Evolutionary conservation across 805 yeast species (phyloP).

Genomic region (Jamesozyma hellenica): DNA sequence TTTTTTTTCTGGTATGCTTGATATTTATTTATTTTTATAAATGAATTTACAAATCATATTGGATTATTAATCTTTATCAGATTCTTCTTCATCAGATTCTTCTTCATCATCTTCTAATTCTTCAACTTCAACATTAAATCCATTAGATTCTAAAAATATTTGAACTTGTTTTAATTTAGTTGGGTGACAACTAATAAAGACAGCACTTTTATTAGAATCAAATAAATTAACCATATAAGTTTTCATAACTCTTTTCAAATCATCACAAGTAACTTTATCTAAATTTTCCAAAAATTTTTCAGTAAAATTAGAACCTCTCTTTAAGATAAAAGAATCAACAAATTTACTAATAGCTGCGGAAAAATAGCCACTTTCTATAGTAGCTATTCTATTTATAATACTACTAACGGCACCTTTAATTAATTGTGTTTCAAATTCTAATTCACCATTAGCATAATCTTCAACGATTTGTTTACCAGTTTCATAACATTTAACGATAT

Average conservation of each 20-base stretch:
- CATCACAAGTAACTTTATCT: slow-evolving; percentile 40
- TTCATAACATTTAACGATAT: slow-evolving; percentile 50
- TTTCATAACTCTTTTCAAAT: slow-evolving; percentile 32
- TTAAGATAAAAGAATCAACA: slow-evolving; percentile 52
- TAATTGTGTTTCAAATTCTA: slow-evolving; percentile 45
- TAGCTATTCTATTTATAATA: slow-evolving; percentile 63
- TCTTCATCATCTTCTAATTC: slow-evolving; percentile 36
- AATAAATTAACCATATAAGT: slow-evolving; percentile 61
- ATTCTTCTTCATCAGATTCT: slow-evolving; percentile 21
- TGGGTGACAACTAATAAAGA: slow-evolving; percentile 70
- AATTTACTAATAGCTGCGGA: slow-evolving; percentile 60
- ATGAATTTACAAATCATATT: too few species aligned
- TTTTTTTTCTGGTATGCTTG: too few species aligned
- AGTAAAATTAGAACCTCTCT: slow-evolving; percentile 61
- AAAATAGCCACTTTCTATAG: slow-evolving; percentile 51
- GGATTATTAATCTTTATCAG: background rate
- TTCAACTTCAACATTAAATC: slow-evolving; percentile 54
- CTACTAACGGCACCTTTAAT: slow-evolving; percentile 69
- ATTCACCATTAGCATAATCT: slow-evolving; percentile 46
- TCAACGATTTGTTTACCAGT: slow-evolving; percentile 58
- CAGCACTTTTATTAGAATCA: slow-evolving; percentile 41
- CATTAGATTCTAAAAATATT: slow-evolving; percentile 39
- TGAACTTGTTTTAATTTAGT: slow-evolving; percentile 41
- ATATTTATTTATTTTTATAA: too few species aligned
- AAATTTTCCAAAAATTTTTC: slow-evolving; percentile 43